Evolutionary conservation across 2,329 filamentous ascomycete genomes (phyloP).

Genomic region (Myotisia sp.): DNA sequence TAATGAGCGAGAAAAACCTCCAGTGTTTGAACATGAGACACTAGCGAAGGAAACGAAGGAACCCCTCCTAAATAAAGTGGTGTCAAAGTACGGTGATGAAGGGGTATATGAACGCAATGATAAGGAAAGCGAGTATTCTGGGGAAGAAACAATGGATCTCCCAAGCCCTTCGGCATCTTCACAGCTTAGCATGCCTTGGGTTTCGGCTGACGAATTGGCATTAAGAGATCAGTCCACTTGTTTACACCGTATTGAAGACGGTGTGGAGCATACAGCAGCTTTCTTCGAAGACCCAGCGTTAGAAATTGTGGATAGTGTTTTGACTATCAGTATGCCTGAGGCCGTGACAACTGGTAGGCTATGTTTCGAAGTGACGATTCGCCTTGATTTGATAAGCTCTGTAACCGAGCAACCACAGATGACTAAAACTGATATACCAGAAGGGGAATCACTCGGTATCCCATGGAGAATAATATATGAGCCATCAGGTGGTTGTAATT

Average conservation of each 20-base stretch:
- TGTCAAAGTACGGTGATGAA: too few relatives aligned
- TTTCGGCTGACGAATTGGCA: slow-evolving; percentile 9
- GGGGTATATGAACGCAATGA: neutral
- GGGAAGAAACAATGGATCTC: slow-evolving; percentile 7
- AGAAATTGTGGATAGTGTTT: neutral
- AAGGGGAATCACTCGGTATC: neutral
- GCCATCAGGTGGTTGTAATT: neutral
- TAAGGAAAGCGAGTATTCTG: slow-evolving; percentile 2
- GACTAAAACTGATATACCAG: neutral
- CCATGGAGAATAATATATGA: neutral
- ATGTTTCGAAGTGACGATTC: slow-evolving; percentile 4
- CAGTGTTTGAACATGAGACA: too few relatives aligned
- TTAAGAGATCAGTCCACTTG: too few relatives aligned
- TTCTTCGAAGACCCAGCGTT: slow-evolving; percentile 1
- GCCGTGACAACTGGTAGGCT: neutral
- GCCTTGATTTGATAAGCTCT: slow-evolving; percentile 2
- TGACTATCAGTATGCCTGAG: slow-evolving; percentile 3
- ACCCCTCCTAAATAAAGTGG: too few relatives aligned
- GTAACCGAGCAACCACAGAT: neutral
- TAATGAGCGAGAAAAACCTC: too few relatives aligned
- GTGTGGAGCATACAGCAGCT: too few relatives aligned
- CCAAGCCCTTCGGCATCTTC: slow-evolving; percentile 15
- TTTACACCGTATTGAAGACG: too few relatives aligned
- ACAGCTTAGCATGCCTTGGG: slow-evolving; percentile 13
- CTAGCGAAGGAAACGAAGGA: too few relatives aligned